Evolutionary conservation across 2,329 filamentous ascomycete genomes (phyloP), one percentile per base, ranked within the genome.

Genomic region (Fusarium proliferatum): DNA sequence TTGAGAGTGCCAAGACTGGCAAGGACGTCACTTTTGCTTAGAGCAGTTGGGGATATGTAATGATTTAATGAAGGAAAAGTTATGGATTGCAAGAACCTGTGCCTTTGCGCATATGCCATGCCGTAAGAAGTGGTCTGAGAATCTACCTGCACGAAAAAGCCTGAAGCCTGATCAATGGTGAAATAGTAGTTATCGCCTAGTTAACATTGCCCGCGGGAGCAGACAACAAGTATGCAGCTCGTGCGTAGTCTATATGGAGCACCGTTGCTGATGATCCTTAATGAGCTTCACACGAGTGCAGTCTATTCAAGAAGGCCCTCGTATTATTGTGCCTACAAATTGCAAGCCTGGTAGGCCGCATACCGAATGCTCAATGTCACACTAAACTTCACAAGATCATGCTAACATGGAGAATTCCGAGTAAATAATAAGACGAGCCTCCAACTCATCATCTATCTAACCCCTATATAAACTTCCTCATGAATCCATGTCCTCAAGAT

Each of bases 1-100:
- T 82, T 51, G 86, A 88, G 79, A 89, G 87, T 53, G 85, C 86
- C 2, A 83, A 81, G 79, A 85, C 81, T 2, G 85, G 85, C 8
- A 83, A 80, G 67, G 85, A 88, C 66, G 81, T 88, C 11, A 73
- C 75, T 4, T 76, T 86, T 46, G 76, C 76, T 17, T 83, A 66
- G 67, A 42, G 8, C 4, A 8, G 19, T 26, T 15, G 23, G 19
- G 41, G 5, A 10, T 13, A 42, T n/a, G 39, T 66, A 65, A 74
- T 67, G 52, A 74, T n/a, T 42, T 67, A 65, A 76, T 71, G 59
- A 67, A 66, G 28, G 28, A 71, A 42, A 49, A 42, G 48, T 41
- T 42, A 48, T 13, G 48, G 16, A 42, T 58, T 34, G 21, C 5
- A 11, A 28, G 51, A 28, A 28, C 13, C 7, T 17, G n/a, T 23